A percentile compares a stretch with the other conserved stretches of the same genome.
These are phyloP conservation scores for Colletotrichum phormii DNA, from an alignment of 2,329 filamentous ascomycete genomes.

Conservation along the genomic window DNA sequence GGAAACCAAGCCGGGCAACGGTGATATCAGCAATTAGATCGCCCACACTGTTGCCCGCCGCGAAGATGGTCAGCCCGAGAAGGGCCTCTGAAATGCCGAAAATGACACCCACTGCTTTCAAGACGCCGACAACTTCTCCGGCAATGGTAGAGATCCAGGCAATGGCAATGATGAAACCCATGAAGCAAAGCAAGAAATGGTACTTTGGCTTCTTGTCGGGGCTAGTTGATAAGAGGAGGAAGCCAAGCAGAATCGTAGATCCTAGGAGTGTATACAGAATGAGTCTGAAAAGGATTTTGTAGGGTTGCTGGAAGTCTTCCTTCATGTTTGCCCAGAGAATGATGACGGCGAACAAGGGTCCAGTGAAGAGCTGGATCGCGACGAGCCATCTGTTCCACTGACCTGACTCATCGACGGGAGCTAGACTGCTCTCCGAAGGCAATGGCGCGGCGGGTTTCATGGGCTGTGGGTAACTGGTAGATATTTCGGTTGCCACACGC, in stretches of 20 bases:
- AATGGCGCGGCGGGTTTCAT: slow-evolving; percentile 12
- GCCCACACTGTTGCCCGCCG: slow-evolving; percentile 93
- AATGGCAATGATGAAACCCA: slow-evolving; percentile 91
- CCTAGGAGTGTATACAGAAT: slow-evolving; percentile 73
- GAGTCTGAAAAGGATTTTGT: slow-evolving; percentile 65
- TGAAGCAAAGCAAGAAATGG: slow-evolving; percentile 83
- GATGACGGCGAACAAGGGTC: slow-evolving; percentile 83
- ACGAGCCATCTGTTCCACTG: slow-evolving; percentile 95
- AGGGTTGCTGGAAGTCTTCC: slow-evolving; percentile 67
- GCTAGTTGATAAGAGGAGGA: slow-evolving; percentile 77
- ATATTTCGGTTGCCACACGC: slow-evolving; percentile 20
- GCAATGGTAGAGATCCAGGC: slow-evolving; percentile 98
- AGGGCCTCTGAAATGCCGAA: slow-evolving; percentile 95
- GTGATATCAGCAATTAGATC: slow-evolving; percentile 96
- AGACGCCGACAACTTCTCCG: slow-evolving; percentile 92
- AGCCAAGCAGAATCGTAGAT: slow-evolving; percentile 74
- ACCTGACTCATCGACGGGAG: slow-evolving; percentile 48
- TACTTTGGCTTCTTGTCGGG: slow-evolving; percentile 76
- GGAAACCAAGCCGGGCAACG: slow-evolving; percentile 90
- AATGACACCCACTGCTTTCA: slow-evolving; percentile 94
- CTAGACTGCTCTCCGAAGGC: slow-evolving; percentile 34
- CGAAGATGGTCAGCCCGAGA: slow-evolving; percentile 93
- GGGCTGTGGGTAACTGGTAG: slow-evolving; percentile 16
- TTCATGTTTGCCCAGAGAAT: slow-evolving; percentile 78
- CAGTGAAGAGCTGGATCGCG: slow-evolving; percentile 85